Conservation (phyloP, 176 grass and related monocot genomes). For the Musa itinerans region DNA sequence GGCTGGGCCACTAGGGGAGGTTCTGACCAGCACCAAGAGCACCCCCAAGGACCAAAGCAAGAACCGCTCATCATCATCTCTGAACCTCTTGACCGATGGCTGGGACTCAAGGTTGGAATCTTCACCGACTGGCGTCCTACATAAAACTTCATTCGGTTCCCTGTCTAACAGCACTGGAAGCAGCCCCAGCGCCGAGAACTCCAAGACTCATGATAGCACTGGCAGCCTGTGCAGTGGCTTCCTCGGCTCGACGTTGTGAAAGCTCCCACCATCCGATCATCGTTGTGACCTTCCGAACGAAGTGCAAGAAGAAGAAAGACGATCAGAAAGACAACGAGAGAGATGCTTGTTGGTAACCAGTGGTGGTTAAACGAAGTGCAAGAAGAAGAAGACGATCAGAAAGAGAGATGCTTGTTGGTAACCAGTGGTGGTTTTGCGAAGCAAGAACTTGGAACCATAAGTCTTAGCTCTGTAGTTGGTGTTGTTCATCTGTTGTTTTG, state of each 20-base stretch:
- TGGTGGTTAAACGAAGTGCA: too few relatives aligned
- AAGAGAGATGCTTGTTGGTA: background rate
- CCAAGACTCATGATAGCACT: slow-evolving; percentile 1
- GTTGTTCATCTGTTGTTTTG: too few relatives aligned
- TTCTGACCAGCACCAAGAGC: slow-evolving; percentile 32
- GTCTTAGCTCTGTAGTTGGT: too few relatives aligned
- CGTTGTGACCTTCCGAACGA: background rate
- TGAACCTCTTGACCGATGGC: slow-evolving; percentile 31
- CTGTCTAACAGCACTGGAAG: slow-evolving; percentile 38
- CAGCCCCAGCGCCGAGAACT: slow-evolving; percentile 38
- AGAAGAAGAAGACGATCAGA: background rate
- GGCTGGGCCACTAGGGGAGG: slow-evolving; percentile 81
- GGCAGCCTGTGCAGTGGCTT: slow-evolving; percentile 21
- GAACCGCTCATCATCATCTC: slow-evolving; percentile 35
- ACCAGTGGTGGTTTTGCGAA: background rate
- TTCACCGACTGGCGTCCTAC: slow-evolving; percentile 44
- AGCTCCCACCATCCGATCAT: background rate
- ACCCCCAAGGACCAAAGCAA: slow-evolving; percentile 34
- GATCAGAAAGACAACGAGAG: too few relatives aligned
- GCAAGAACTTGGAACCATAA: background rate
- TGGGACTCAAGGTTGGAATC: slow-evolving; percentile 36
- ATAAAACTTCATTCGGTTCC: slow-evolving; percentile 41
- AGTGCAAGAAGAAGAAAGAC: too few relatives aligned
- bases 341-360: too few relatives aligned
- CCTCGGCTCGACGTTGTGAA: slow-evolving; percentile 15